These are phyloP conservation scores for Ceratocystis ficicola DNA, from an alignment of 2,329 filamentous ascomycete genomes.

Conservation along the genomic window DNA sequence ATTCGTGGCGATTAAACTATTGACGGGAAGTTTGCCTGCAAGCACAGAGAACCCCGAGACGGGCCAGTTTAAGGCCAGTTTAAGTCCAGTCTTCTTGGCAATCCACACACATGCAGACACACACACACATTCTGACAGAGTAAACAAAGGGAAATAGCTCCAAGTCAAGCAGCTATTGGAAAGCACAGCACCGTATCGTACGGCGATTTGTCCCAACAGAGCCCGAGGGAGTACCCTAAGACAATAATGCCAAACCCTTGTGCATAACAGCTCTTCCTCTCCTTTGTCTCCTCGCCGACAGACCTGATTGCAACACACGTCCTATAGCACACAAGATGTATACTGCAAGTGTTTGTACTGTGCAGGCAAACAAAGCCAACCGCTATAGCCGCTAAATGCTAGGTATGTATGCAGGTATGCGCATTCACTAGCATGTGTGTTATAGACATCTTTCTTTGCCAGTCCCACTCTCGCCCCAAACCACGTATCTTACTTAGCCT, in stretches of 20 bases:
- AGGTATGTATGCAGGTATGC: too few species aligned
- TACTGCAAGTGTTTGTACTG: background rate
- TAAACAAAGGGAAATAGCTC: background rate
- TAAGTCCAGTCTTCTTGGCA: background rate
- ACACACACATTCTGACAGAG: background rate
- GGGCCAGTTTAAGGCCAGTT: background rate
- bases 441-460: background rate
- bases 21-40: background rate
- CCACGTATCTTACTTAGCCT: background rate
- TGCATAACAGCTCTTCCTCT: background rate
- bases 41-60: background rate
- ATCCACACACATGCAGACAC: too few species aligned
- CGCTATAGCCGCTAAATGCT: background rate
- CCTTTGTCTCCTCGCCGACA: background rate
- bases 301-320: background rate
- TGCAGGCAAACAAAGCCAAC: background rate
- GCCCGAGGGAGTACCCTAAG: background rate
- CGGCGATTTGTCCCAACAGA: conserved; percentile 1
- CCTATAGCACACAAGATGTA: background rate
- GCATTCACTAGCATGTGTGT: too few species aligned
- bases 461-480: background rate
- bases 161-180: background rate
- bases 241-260: background rate
- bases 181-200: background rate
- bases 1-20: conserved; percentile 8